Base-by-base conservation (phyloP, 805 yeast species). In the Saitoella complicata region DNA sequence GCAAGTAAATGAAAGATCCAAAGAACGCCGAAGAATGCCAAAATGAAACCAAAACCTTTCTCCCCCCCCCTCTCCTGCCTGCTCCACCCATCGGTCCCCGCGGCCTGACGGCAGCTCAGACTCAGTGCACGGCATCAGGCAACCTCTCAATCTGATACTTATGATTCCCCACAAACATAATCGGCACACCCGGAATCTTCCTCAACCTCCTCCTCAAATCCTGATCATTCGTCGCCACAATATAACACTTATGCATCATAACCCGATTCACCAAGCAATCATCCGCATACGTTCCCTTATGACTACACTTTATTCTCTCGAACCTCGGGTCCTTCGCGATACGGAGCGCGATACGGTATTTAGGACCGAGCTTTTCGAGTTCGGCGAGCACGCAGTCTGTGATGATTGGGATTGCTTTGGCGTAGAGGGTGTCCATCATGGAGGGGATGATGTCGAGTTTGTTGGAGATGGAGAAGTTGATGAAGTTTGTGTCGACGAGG, bases 311-410 rank as follows among this genome's bases (percentile, higher is more conserved):
- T 41, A 91, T 68, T 49, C 96, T 71, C 54, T 83, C 73, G 35
- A 91, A 80, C 55, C 97, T 70, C 38, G 96, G 95, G 59, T 91
- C 98, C 53, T 83, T 80, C 21, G 98, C 98, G 57, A 91, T 67
- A 47, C 44, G 31, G 52, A 91, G 69, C 0, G 98, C 98, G 51
- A 91, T 91, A 58, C 97, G 72, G 62, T 82, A 91, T 59, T 80
- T 84, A 31, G 94, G 95, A 0, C 98, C 98, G 47, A 91, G 68
- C 60, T 91, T 91, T 57, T 91, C 98, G 62, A 91, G 69, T 68
- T 91, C 98, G 0, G 98, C 98, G 80, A 91, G 75, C 21, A 91
- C 98, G 67, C 98, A 91, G 62, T 91, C 98, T 2, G 98, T 91
- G 39, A 91, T 79, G 42, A 87, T 74, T 8, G 97, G 97, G 41